phyloP scores from a whole-genome alignment of 2,329 filamentous ascomycete species.

The Sphaerulina musiva region DNA sequence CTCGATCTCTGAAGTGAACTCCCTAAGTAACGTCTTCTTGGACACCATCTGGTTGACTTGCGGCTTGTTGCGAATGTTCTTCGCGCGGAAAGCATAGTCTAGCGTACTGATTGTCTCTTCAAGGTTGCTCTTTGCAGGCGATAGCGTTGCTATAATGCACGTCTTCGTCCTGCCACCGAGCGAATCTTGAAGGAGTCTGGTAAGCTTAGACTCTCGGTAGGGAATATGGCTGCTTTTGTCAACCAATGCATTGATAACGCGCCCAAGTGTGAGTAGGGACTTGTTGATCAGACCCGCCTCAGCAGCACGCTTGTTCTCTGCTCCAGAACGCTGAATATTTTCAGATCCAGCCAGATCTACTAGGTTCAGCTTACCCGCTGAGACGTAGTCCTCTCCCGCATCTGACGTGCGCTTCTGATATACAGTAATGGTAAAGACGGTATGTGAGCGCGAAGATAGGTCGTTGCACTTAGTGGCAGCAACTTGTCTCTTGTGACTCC shows the following conservation, averaged over 20 bases:
- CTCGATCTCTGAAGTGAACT: conserved; percentile 89
- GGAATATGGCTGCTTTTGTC: conserved; percentile 87
- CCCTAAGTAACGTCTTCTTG: conserved; percentile 84
- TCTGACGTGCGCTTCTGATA: conserved; percentile 77
- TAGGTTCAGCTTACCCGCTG: conserved; percentile 87
- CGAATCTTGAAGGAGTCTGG: conserved; percentile 89
- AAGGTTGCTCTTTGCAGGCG: conserved; percentile 86
- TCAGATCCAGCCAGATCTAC: conserved; percentile 96
- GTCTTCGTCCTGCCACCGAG: conserved; percentile 93
- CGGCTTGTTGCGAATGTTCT: conserved; percentile 97
- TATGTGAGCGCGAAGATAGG: conserved; percentile 92
- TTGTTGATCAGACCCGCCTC: conserved; percentile 98
- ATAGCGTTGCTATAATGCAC: conserved; percentile 96
- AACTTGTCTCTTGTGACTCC: conserved; percentile 92
- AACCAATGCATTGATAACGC: conserved; percentile 95
- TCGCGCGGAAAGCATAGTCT: conserved; percentile 94
- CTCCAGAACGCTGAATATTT: conserved; percentile 93
- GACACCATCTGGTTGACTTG: conserved; percentile 88
- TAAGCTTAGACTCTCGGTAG: conserved; percentile 90
- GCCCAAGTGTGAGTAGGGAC: conserved; percentile 84
- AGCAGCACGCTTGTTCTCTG: conserved; percentile 93
- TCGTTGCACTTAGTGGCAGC: conserved; percentile 99
- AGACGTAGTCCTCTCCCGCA: conserved; percentile 81
- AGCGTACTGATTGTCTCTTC: conserved; percentile 98
- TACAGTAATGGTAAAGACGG: conserved; percentile 91